A percentile compares a stretch with the other conserved stretches of the same genome.
phyloP scores from a whole-genome alignment of 2,329 filamentous ascomycete genomes.

The Cercospora sp. region DNA sequence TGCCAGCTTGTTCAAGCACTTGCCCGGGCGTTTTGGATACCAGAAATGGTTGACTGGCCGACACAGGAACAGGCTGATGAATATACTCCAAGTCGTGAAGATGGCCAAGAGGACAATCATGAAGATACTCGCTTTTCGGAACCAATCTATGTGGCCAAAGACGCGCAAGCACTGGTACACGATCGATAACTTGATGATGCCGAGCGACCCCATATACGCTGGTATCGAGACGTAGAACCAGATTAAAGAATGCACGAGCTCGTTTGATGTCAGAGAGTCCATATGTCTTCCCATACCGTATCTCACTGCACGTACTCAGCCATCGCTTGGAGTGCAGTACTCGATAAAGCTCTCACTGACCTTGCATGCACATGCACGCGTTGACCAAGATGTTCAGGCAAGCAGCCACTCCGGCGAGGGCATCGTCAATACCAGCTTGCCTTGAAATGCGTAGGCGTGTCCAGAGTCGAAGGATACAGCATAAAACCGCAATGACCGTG shows the following conservation, averaged over 20 bases:
- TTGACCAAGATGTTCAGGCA: not conserved
- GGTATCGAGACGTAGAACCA: conserved; percentile 23
- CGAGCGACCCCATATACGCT: conserved; percentile 23
- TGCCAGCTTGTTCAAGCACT: conserved; percentile 27
- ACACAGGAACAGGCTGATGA: conserved; percentile 11
- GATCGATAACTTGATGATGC: conserved; percentile 26
- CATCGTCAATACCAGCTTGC: conserved; percentile 21
- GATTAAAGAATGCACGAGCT: conserved; percentile 12
- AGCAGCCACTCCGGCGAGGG: not conserved
- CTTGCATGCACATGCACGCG: conserved; percentile 7
- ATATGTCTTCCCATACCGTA: conserved; percentile 27
- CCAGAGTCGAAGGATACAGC: conserved; percentile 22
- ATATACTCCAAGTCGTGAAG: conserved; percentile 16
- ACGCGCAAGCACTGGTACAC: conserved; percentile 26
- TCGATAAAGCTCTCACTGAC: not conserved
- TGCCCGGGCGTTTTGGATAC: conserved; percentile 26
- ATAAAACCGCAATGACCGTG: conserved; percentile 22
- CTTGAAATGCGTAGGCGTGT: conserved; percentile 18
- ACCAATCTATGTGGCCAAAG: conserved; percentile 24
- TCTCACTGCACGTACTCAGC: conserved; percentile 16
- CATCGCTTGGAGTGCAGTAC: not conserved
- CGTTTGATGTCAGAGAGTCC: conserved; percentile 16
- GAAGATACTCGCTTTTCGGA: conserved; percentile 14
- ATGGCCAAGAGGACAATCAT: conserved; percentile 1
- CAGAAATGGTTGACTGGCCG: conserved; percentile 29